Conservation (phyloP, 805 yeast species). For the Candida fluviatilis region DNA sequence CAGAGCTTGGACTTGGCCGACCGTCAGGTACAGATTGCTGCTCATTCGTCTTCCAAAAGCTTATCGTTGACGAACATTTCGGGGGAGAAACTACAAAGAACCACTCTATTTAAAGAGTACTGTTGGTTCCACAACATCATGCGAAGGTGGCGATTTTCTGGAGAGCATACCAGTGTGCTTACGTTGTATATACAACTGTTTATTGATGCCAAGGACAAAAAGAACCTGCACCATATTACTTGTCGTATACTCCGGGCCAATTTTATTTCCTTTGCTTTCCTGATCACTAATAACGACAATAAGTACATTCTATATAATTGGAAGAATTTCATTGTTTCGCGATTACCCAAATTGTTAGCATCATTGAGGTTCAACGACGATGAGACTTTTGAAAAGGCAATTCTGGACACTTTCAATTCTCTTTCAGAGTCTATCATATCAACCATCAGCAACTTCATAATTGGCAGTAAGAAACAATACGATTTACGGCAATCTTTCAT, state of each 20-base stretch:
- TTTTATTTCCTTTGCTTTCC: slow-evolving; percentile 18
- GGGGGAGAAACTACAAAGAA: slow-evolving; percentile 3
- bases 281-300: slow-evolving; percentile 14
- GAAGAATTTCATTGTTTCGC: slow-evolving; percentile 29
- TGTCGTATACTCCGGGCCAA: slow-evolving; percentile 17
- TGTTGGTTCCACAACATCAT: slow-evolving; percentile 26
- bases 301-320: slow-evolving; percentile 28
- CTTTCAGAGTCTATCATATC: slow-evolving; percentile 11
- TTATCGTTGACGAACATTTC: slow-evolving; percentile 3
- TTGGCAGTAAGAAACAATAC: slow-evolving; percentile 7
- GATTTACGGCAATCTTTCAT: slow-evolving; percentile 26
- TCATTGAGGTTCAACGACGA: slow-evolving; percentile 10
- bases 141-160: slow-evolving; percentile 18
- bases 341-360: slow-evolving; percentile 22
- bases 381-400: slow-evolving; percentile 15
- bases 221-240: slow-evolving; percentile 11
- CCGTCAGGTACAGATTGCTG: not conserved
- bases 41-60: not conserved
- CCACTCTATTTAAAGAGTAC: slow-evolving; percentile 17
- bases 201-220: slow-evolving; percentile 7
- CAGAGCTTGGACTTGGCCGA: not conserved
- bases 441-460: slow-evolving; percentile 9
- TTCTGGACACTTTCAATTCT: slow-evolving; percentile 12
- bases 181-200: slow-evolving; percentile 10
- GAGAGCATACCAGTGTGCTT: slow-evolving; percentile 10